phyloP scores from a whole-genome alignment of 2,329 filamentous ascomycete genomes.

The Cladophialophora bantiana region DNA sequence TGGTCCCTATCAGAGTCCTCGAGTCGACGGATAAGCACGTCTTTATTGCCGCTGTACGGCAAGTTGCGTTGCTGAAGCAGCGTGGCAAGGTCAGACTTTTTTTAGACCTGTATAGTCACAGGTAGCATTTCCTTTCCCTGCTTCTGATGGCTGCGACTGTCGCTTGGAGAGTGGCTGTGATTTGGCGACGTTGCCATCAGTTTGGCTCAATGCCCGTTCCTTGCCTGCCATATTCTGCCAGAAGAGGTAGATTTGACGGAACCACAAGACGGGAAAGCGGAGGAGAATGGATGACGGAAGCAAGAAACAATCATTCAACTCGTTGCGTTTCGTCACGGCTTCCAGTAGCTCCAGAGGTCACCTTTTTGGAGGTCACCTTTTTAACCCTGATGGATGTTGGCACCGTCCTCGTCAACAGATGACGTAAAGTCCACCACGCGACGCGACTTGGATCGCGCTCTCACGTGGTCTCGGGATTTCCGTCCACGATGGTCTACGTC shows the following conservation, averaged over 20 bases:
- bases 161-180: constrained; percentile 14
- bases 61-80: constrained; percentile 10
- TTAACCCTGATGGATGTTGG: not conserved
- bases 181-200: constrained; percentile 11
- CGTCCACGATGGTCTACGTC: not conserved
- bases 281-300: not conserved
- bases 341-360: not conserved
- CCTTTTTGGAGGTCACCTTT: no score
- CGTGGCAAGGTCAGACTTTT: constrained; percentile 5
- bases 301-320: not conserved
- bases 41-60: constrained; percentile 13
- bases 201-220: constrained; percentile 16
- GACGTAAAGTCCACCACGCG: not conserved
- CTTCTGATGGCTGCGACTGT: not conserved
- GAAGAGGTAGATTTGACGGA: not conserved
- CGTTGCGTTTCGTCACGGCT: not conserved
- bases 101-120: not conserved
- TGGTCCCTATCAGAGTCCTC: constrained; percentile 9
- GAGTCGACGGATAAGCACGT: constrained; percentile 8
- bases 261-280: not conserved
- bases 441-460: not conserved
- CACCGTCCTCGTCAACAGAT: not conserved
- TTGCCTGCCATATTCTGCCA: constrained; percentile 5
- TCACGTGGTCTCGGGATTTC: not conserved
- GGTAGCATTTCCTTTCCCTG: constrained; percentile 3